phyloP scores from a whole-genome alignment of 805 yeast species.

The Starmera dryadoides region DNA sequence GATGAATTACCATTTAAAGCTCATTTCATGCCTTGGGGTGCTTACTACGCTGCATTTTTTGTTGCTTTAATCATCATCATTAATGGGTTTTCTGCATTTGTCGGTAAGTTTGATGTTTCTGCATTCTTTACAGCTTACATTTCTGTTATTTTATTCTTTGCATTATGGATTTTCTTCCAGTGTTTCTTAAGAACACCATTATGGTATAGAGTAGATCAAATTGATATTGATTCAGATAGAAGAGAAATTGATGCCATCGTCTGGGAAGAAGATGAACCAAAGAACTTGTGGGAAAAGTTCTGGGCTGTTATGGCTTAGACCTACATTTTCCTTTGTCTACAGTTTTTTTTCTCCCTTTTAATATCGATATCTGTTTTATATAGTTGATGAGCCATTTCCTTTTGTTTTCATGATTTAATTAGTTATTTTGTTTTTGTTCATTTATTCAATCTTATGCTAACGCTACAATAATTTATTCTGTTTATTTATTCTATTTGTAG shows the following conservation, averaged over 20 bases:
- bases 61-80: slow-evolving; percentile 52
- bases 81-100: slow-evolving; percentile 68
- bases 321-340: neutral
- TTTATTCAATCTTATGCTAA: too few species aligned
- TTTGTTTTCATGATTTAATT: neutral
- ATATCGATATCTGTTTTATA: neutral
- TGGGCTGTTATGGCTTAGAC: slow-evolving; percentile 35
- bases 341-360: neutral
- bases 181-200: slow-evolving; percentile 40
- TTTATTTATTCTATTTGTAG: neutral
- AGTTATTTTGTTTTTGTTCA: neutral
- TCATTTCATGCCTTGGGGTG: slow-evolving; percentile 55
- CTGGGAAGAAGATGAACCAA: slow-evolving; percentile 51
- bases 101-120: slow-evolving; percentile 40
- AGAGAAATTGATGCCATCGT: slow-evolving; percentile 52
- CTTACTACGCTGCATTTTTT: slow-evolving; percentile 54
- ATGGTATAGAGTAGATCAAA: slow-evolving; percentile 42
- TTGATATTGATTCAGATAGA: slow-evolving; percentile 65
- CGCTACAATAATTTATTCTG: too few species aligned
- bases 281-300: slow-evolving; percentile 45
- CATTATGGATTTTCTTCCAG: slow-evolving; percentile 49
- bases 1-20: slow-evolving; percentile 73
- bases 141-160: slow-evolving; percentile 55
- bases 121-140: slow-evolving; percentile 66
- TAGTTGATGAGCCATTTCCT: too few species aligned